Evolutionary conservation across 345 rosid genomes (phyloP), one percentile per base, ranked within the genome.

Genomic region (Pseudoturritis turrita): DNA sequence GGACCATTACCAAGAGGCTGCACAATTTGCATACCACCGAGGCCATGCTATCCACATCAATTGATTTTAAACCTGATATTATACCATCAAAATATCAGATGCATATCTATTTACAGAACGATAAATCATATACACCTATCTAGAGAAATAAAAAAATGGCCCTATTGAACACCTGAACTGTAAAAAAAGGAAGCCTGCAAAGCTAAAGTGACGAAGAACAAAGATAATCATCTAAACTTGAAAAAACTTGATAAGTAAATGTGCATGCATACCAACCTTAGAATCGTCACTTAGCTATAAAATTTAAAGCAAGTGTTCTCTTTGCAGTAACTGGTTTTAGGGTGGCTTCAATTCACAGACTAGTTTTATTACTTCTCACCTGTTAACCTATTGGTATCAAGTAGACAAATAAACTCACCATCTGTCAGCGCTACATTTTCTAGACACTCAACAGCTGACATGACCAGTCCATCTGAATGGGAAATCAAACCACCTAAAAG

Each of bases 1-100:
- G 96, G 77, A 85, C 73, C 78, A 89, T 83, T 77, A 93, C 85
- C 77, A 90, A 78, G 71, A 93, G 81, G 83, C 97, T 82, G 78
- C 89, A 90, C 62, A 90, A 36, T 75, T 93, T 90, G 81, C 61
- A 81, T 73, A 93, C 57, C 14, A 78, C 78, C 56, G 86, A 85
- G 60, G 87, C 75, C 52, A 85, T 53, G 50, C 78, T 80, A 67
- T 90, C 96, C 33, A 64, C 70, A 79, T 87, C 94, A 35, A 54
- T 28, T 66, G 79, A 63, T 63, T 65, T 78, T 65, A 79, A 57
- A 56, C 87, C 98, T 93, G 41, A 52, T 29, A 31, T 52, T 59
- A 41, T 67, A 44, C 37, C 65, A 67, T 35, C 36, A 33, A 61
- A 19, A 67, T 17, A 40, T 25, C 21, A 61, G 70, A 52, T 35